These are phyloP conservation scores for Penicillium roqueforti DNA, from an alignment of 495 filamentous ascomycete genomes.

Conservation along the genomic window DNA sequence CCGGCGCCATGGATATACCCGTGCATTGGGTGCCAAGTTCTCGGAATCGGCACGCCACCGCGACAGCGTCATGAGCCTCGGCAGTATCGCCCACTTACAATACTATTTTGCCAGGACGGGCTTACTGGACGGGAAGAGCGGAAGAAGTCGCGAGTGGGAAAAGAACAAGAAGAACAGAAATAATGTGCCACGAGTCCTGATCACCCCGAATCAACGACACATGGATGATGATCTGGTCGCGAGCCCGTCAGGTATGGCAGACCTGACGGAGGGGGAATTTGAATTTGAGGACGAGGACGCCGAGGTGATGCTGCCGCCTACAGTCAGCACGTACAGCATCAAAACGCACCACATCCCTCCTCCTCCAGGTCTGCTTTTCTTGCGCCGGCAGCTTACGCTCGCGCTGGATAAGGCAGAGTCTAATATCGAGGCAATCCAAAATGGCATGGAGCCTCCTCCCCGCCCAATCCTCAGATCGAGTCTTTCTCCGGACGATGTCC, in stretches of 20 bases:
- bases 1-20: conserved; percentile 78
- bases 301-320: conserved; percentile 82
- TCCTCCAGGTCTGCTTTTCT: conserved; percentile 72
- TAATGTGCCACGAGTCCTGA: conserved; percentile 37
- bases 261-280: conserved; percentile 45
- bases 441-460: conserved; percentile 29
- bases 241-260: conserved; percentile 50
- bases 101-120: conserved; percentile 98
- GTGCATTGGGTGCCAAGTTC: conserved; percentile 86
- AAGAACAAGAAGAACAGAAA: conserved; percentile 47
- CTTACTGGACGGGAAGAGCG: conserved; percentile 88
- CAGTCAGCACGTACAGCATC: conserved; percentile 91
- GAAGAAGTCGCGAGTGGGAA: conserved; percentile 64
- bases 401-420: conserved; percentile 66
- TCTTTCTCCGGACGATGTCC: conserved; percentile 31
- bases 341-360: conserved; percentile 81
- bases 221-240: conserved; percentile 43
- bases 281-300: conserved; percentile 58
- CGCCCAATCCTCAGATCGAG: conserved; percentile 31
- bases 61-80: conserved; percentile 91
- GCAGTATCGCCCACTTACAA: conserved; percentile 94
- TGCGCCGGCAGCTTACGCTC: conserved; percentile 68
- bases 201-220: conserved; percentile 42
- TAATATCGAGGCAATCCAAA: conserved; percentile 52
- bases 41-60: conserved; percentile 82